Percentiles rank a stretch among this genome's conserved stretches.
phyloP scores from a whole-genome alignment of 768 basidiomycete species.

The Erythrobasidium yunnanense region DNA sequence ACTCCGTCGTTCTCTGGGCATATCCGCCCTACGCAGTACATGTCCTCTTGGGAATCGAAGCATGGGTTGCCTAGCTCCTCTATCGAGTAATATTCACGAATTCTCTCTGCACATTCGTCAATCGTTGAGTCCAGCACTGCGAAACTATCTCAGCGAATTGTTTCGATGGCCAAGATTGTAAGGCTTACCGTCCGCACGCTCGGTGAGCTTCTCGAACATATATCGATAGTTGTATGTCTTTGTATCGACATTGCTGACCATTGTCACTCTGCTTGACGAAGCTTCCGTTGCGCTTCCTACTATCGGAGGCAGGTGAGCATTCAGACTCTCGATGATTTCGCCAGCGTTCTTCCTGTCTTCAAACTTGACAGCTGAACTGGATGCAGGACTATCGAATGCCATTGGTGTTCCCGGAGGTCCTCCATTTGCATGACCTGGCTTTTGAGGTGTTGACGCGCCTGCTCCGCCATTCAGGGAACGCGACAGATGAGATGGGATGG shows the following conservation, averaged over 20 bases:
- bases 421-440: too few relatives aligned
- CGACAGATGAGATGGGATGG: conserved; percentile 30
- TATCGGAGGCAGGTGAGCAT: conserved; percentile 39
- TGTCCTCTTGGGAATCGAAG: conserved; percentile 45
- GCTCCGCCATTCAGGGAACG: too few relatives aligned
- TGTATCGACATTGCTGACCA: conserved; percentile 38
- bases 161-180: background rate
- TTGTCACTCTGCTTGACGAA: conserved; percentile 36
- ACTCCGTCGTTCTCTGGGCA: conserved; percentile 56
- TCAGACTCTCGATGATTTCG: conserved; percentile 43
- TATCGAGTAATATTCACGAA: conserved; percentile 60
- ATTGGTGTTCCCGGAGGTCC: conserved; percentile 25
- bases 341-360: conserved; percentile 37
- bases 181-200: conserved; percentile 63
- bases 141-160: background rate
- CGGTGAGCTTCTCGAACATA: conserved; percentile 84
- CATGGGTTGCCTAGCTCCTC: conserved; percentile 67
- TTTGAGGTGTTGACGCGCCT: conserved; percentile 34
- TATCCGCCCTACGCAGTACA: conserved; percentile 63
- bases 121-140: conserved; percentile 75
- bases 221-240: conserved; percentile 58
- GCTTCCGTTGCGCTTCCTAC: conserved; percentile 28
- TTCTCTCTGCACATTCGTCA: conserved; percentile 67
- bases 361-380: conserved; percentile 9
- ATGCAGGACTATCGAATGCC: conserved; percentile 11